Conservation (phyloP, 306 rosid genomes). For the barrel medic (Medicago truncatula) region DNA sequence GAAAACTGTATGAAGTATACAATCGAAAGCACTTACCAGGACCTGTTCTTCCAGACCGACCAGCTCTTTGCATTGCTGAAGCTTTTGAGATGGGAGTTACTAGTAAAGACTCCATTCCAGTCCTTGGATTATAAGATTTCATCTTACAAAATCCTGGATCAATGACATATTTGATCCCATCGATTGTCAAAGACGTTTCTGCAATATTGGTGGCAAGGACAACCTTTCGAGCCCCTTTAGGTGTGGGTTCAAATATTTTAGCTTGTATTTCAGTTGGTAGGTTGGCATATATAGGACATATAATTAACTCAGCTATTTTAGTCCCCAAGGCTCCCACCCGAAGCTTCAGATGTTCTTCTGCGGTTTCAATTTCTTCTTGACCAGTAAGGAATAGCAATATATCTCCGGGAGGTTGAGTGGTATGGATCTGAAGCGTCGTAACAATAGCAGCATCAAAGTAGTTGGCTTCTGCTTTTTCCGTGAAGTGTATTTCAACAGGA, state of each 20-base stretch:
- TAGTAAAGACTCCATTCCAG: slow-evolving; percentile 81
- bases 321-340: slow-evolving; percentile 82
- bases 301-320: slow-evolving; percentile 85
- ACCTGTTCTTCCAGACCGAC: slow-evolving; percentile 95
- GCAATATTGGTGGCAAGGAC: slow-evolving; percentile 98
- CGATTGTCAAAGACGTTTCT: slow-evolving; percentile 87
- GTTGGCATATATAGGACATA: slow-evolving; percentile 95
- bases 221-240: slow-evolving; percentile 89
- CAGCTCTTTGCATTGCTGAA: slow-evolving; percentile 94
- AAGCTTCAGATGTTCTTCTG: slow-evolving; percentile 87
- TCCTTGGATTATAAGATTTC: slow-evolving; percentile 62
- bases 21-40: slow-evolving; percentile 92
- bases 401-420: slow-evolving; percentile 86
- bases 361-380: slow-evolving; percentile 94
- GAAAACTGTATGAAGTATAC: slow-evolving; percentile 74
- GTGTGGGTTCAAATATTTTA: slow-evolving; percentile 92
- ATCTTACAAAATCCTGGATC: slow-evolving; percentile 92
- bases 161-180: slow-evolving; percentile 92
- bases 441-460: slow-evolving; percentile 94
- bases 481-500: slow-evolving; percentile 84
- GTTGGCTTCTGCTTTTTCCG: slow-evolving; percentile 90
- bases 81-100: slow-evolving; percentile 63
- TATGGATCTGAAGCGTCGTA: slow-evolving; percentile 88
- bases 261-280: slow-evolving; percentile 92
- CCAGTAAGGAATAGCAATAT: slow-evolving; percentile 42